These are phyloP conservation scores for Chamaecrista fasciculata DNA, from an alignment of 306 rosid genomes.

Conservation along the genomic window DNA sequence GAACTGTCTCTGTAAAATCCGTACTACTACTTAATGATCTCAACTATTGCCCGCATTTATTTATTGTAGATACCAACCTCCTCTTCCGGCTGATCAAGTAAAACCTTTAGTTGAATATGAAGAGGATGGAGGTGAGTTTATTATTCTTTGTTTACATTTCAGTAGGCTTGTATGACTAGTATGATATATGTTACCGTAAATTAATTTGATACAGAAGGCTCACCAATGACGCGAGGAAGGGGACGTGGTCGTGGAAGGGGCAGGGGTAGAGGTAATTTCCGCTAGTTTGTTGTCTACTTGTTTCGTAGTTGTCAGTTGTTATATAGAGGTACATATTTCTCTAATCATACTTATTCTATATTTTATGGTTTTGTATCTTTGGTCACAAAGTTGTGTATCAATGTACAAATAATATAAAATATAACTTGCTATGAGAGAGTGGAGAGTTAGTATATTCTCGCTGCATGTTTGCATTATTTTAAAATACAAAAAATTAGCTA, in stretches of 20 bases:
- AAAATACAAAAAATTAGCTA: no score
- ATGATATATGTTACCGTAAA: conserved; percentile 4
- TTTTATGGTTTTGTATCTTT: no score
- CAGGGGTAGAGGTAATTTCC: conserved; percentile 59
- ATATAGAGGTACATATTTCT: not conserved
- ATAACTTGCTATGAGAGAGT: no score
- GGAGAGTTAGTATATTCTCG: no score
- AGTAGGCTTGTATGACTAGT: not conserved
- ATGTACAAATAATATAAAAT: no score
- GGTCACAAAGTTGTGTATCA: no score
- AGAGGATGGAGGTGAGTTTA: conserved; percentile 68
- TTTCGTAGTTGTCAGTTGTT: conserved; percentile 1
- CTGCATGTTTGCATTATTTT: no score
- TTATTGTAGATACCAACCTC: conserved; percentile 68
- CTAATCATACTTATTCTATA: no score
- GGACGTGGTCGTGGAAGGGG: conserved; percentile 76
- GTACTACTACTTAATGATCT: not conserved
- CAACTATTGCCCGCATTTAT: not conserved
- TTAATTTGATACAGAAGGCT: conserved; percentile 52
- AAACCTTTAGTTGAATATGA: conserved; percentile 70
- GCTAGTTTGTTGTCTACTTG: conserved; percentile 19
- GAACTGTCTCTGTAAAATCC: not conserved
- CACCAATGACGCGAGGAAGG: conserved; percentile 64
- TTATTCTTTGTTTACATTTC: conserved; percentile 12
- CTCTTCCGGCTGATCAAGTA: conserved; percentile 82